These are phyloP conservation scores for Astragalus glycyphyllos DNA, from an alignment of 306 rosid species.

Conservation along the genomic window DNA sequence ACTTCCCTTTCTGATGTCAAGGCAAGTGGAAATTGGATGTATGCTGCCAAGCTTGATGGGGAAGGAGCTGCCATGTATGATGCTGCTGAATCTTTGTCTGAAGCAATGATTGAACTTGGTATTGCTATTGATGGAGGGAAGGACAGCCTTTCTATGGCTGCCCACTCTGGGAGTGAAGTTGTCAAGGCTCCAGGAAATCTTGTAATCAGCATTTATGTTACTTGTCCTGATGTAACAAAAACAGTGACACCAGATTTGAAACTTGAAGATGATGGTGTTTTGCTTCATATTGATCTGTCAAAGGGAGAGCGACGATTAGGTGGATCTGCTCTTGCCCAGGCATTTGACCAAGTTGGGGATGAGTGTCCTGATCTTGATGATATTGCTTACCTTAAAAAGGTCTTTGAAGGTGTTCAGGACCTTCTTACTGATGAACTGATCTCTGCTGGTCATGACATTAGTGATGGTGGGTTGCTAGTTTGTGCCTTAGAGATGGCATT, in stretches of 20 bases:
- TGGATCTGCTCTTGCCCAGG: slow-evolving; percentile 92
- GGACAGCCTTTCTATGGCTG: slow-evolving; percentile 96
- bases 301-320: slow-evolving; percentile 84
- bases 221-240: slow-evolving; percentile 92
- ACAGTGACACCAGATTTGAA: slow-evolving; percentile 90
- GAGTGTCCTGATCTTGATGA: slow-evolving; percentile 83
- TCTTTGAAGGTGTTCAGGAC: slow-evolving; percentile 79
- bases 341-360: slow-evolving; percentile 84
- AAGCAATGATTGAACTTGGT: slow-evolving; percentile 88
- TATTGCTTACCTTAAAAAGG: slow-evolving; percentile 76
- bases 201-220: slow-evolving; percentile 87
- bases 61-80: slow-evolving; percentile 96
- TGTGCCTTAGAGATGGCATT: slow-evolving; percentile 94
- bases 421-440: slow-evolving; percentile 72
- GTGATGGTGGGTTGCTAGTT: slow-evolving; percentile 88
- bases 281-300: slow-evolving; percentile 80
- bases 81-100: slow-evolving; percentile 75
- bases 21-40: slow-evolving; percentile 97
- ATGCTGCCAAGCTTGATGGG: slow-evolving; percentile 92
- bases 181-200: slow-evolving; percentile 96
- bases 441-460: slow-evolving; percentile 93
- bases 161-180: slow-evolving; percentile 76
- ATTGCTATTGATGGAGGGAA: slow-evolving; percentile 96
- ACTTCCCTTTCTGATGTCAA: slow-evolving; percentile 87
- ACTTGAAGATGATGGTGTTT: slow-evolving; percentile 74